These are phyloP conservation scores for Colletotrichum chlorophyti DNA, from an alignment of 2,329 filamentous ascomycete genomes.

Conservation along the genomic window DNA sequence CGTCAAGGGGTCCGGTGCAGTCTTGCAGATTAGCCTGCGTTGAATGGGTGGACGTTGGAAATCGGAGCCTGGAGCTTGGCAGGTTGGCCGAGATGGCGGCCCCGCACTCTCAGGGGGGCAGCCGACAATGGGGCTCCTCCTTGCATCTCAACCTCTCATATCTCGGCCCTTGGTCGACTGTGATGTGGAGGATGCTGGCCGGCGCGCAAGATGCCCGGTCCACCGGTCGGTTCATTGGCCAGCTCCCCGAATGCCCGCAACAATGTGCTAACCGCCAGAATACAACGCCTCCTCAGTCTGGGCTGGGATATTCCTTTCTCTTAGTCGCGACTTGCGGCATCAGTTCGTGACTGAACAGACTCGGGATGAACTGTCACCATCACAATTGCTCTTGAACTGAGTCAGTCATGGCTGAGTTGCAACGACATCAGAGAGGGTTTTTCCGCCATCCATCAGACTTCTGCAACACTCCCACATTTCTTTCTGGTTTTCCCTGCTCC, in stretches of 20 bases:
- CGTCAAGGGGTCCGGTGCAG: constrained; percentile 9
- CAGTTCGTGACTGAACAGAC: not conserved
- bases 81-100: constrained; percentile 12
- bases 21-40: constrained; percentile 7
- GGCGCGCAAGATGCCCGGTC: constrained; percentile 9
- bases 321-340: no score
- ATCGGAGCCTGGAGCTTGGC: constrained; percentile 10
- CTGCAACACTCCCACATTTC: not conserved
- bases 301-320: no score
- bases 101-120: no score
- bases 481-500: not conserved
- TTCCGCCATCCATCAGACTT: not conserved
- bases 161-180: constrained; percentile 5
- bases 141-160: constrained; percentile 1
- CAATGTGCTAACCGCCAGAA: not conserved
- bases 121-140: not conserved
- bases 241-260: not conserved
- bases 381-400: not conserved
- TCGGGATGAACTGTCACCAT: not conserved
- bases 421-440: constrained; percentile 6
- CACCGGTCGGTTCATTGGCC: not conserved
- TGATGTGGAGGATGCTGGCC: constrained; percentile 1
- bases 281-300: not conserved
- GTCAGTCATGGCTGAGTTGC: not conserved
- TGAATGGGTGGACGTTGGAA: constrained; percentile 19